Percentiles rank a stretch among this genome's conserved stretches.
phyloP scores from a whole-genome alignment of 2,329 filamentous ascomycete species.

The Clonostachys byssicola region DNA sequence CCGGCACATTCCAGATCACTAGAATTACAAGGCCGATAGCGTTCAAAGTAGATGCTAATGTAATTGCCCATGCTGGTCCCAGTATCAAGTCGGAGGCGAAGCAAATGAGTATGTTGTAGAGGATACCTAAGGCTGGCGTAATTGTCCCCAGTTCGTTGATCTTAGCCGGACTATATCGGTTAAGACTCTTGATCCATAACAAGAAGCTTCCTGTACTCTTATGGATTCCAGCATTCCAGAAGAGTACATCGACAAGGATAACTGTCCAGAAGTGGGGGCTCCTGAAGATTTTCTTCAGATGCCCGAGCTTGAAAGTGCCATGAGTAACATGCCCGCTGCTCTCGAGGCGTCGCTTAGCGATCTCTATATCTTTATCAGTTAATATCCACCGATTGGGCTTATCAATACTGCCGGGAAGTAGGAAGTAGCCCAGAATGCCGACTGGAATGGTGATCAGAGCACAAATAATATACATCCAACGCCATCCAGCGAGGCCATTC shows the following conservation, averaged over 20 bases:
- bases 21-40: constrained; percentile 48
- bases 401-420: constrained; percentile 35
- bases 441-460: no score
- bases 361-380: constrained; percentile 36
- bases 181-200: constrained; percentile 53
- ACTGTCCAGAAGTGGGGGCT: constrained; percentile 46
- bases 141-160: constrained; percentile 49
- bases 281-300: constrained; percentile 23
- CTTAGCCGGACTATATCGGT: constrained; percentile 35
- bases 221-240: constrained; percentile 50
- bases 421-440: constrained; percentile 30
- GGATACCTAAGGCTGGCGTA: constrained; percentile 49
- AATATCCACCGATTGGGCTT: constrained; percentile 43
- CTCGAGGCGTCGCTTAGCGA: constrained; percentile 39
- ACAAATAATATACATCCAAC: constrained; percentile 1
- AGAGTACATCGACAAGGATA: constrained; percentile 45
- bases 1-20: constrained; percentile 50
- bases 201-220: constrained; percentile 44
- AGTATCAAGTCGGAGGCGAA: constrained; percentile 50
- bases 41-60: constrained; percentile 43
- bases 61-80: constrained; percentile 51
- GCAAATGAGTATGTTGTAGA: constrained; percentile 48
- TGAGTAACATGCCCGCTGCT: constrained; percentile 32
- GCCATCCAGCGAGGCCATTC: constrained; percentile 39
- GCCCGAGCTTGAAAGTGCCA: constrained; percentile 23